Percentiles rank a stretch among this genome's conserved stretches.
These are phyloP conservation scores for Daedaleopsis sinensis DNA, from an alignment of 768 basidiomycete genomes.

Conservation along the genomic window DNA sequence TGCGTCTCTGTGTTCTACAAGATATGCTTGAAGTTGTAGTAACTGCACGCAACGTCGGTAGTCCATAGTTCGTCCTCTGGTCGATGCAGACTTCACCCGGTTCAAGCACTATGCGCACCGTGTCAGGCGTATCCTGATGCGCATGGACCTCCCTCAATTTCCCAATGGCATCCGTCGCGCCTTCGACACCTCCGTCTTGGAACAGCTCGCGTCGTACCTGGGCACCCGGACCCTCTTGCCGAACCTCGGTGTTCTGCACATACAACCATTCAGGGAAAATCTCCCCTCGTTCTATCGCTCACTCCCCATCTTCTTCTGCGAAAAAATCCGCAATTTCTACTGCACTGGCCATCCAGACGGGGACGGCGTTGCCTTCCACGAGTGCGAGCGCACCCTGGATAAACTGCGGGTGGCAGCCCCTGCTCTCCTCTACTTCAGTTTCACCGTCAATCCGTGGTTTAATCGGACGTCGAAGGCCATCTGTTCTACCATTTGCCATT, in stretches of 20 bases:
- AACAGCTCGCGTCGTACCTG: not conserved
- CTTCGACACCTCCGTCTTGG: not conserved
- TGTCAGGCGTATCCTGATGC: not conserved
- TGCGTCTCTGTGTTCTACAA: no score
- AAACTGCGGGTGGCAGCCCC: not conserved
- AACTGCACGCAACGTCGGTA: no score
- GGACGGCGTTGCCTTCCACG: not conserved
- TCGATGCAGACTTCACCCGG: not conserved
- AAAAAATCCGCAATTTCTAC: not conserved
- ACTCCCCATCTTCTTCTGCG: not conserved
- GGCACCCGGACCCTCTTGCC: not conserved
- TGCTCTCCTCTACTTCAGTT: not conserved
- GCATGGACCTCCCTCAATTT: not conserved
- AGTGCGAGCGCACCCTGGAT: not conserved
- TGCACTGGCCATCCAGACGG: not conserved
- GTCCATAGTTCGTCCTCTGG: not conserved
- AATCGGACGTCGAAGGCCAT: not conserved
- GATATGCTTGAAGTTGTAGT: no score
- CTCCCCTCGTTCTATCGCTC: not conserved
- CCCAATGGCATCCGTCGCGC: not conserved
- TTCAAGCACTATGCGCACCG: not conserved
- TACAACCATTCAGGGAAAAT: not conserved
- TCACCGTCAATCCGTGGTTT: not conserved
- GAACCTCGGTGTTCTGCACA: not conserved
- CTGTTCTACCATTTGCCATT: not conserved